Evolutionary conservation across 1,139 yeast genomes (phyloP).

Genomic region (Blastobotrys raffinosifermentans): DNA sequence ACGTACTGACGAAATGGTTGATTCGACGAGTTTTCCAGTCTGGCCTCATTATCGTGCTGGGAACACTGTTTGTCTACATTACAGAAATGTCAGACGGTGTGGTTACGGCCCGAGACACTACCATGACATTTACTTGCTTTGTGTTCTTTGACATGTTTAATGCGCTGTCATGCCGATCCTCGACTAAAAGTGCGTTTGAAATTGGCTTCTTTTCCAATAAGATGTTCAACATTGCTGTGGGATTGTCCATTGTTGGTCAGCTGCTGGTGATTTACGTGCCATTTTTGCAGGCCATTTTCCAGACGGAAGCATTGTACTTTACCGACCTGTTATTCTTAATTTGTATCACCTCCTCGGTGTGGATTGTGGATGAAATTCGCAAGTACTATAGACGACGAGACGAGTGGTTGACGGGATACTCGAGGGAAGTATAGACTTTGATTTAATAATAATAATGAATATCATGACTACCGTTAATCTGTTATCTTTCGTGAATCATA

Average conservation of each 20-base stretch:
- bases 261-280: constrained; percentile 89
- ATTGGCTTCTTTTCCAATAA: constrained; percentile 67
- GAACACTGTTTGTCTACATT: constrained; percentile 79
- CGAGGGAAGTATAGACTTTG: constrained; percentile 8
- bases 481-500: no score
- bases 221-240: constrained; percentile 90
- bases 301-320: constrained; percentile 78
- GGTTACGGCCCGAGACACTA: constrained; percentile 89
- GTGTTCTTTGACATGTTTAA: constrained; percentile 94
- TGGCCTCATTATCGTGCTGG: constrained; percentile 61
- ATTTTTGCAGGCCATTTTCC: constrained; percentile 84
- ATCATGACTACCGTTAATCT: no score
- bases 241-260: constrained; percentile 89
- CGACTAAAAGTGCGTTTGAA: constrained; percentile 72
- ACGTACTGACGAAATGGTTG: constrained; percentile 64
- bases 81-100: constrained; percentile 77
- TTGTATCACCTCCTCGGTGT: constrained; percentile 67
- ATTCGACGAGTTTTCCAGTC: constrained; percentile 69
- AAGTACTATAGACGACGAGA: constrained; percentile 40
- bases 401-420: constrained; percentile 22
- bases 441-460: no score
- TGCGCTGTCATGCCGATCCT: constrained; percentile 87
- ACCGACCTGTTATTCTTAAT: constrained; percentile 61
- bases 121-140: constrained; percentile 98
- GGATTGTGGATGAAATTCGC: constrained; percentile 77